Evolutionary conservation across 192 early-diverging fungal genomes (phyloP), one percentile per base, ranked within the genome.

Genomic region (Mortierella antarctica): DNA sequence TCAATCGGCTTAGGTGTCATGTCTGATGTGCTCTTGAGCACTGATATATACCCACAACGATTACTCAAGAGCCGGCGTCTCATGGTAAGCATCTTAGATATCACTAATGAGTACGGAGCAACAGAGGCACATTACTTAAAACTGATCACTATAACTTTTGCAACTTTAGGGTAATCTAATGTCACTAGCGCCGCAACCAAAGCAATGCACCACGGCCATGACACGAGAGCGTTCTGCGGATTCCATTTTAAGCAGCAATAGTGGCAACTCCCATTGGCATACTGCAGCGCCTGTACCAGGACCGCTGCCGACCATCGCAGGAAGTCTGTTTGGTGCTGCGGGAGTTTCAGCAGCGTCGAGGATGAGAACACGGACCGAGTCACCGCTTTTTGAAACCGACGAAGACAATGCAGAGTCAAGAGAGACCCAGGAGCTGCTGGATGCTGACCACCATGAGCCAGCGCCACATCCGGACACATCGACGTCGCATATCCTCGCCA

Each of bases 11-110:
- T 66, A 78, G 75, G 77, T 7, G 70, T 80, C 15, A 80, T 80
- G 70, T 65, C 77, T 31, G 83, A 84, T 69, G 78, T 81, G 14
- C 55, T 84, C 13, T 53, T 84, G 5, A 73, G 57, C 6, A 76
- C 83, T 8, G 83, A 80, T 59, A 67, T 84, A 46, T 84, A 81
- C 65, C 77, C 83, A 9, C 83, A 84, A 55, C 68, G 79, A n/a
- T 53, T 84, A 65, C 67, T 81, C 56, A 80, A 71, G 52, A 75
- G 62, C 21, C 71, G 72, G 5, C 51, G 73, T 2, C 49, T 84
- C 6, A 58, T 84, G 83, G 83, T 84, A 68, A 39, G 46, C 18
- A 4, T 13, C 17, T 49, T 14, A 5, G 7, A 31, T 31, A 31
- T 31, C 47, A n/a, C 12, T 11, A 4, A 18, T 54, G 14, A 15